phyloP scores from a whole-genome alignment of 208 protist genomes.

The Tritrichomonas foetus region DNA sequence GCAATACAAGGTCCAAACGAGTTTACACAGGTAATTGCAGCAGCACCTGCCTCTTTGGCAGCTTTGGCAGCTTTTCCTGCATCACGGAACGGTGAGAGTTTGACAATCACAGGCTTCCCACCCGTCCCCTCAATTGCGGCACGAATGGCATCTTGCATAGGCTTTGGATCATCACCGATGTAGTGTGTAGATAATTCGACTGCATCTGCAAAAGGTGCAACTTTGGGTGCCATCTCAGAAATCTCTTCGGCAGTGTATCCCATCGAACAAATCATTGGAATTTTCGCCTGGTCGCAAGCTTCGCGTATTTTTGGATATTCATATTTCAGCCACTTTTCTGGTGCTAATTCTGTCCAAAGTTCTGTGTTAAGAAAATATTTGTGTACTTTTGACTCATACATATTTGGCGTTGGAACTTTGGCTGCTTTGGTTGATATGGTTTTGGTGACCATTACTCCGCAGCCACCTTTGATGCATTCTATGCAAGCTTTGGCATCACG shows the following conservation, averaged over 20 bases:
- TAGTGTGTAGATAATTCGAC: neutral
- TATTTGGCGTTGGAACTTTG: neutral
- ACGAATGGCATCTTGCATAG: neutral
- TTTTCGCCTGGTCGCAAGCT: neutral
- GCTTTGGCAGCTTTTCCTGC: neutral
- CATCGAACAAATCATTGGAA: neutral
- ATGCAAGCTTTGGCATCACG: slow-evolving; percentile 26
- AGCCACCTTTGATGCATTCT: slow-evolving; percentile 7
- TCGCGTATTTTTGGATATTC: slow-evolving; percentile 33
- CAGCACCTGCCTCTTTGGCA: neutral
- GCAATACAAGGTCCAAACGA: neutral
- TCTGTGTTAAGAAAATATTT: slow-evolving; percentile 14
- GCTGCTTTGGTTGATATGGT: neutral
- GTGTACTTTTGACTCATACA: neutral
- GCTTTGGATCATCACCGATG: neutral
- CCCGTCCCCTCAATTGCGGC: neutral
- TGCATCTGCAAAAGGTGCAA: neutral
- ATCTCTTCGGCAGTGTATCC: slow-evolving; percentile 3
- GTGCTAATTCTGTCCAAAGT: neutral
- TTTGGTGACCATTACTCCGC: neutral
- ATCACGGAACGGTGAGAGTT: neutral
- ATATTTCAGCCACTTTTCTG: slow-evolving; percentile 15
- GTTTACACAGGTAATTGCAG: neutral
- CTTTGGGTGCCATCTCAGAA: neutral
- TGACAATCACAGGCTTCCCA: neutral